phyloP scores from a whole-genome alignment of 768 basidiomycete genomes.

The Pulveroboletus sp. region DNA sequence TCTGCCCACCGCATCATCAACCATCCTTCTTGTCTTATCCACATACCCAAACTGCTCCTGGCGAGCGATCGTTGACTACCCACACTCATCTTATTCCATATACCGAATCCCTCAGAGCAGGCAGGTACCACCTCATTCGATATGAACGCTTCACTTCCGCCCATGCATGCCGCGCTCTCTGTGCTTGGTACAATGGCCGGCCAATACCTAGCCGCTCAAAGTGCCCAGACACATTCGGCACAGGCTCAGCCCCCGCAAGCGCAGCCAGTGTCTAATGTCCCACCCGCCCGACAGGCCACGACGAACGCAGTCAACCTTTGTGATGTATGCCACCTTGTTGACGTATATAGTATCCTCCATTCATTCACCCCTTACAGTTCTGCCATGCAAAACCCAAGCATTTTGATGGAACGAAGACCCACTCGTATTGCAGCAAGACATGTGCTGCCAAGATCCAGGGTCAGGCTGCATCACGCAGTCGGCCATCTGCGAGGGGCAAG shows the following conservation, averaged over 20 bases:
- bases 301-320: slow-evolving; percentile 38
- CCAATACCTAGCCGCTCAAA: slow-evolving; percentile 32
- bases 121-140: slow-evolving; percentile 10
- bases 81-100: slow-evolving; percentile 5
- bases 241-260: slow-evolving; percentile 22
- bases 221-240: slow-evolving; percentile 25
- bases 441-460: slow-evolving; percentile 48
- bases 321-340: slow-evolving; percentile 37
- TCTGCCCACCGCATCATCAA: slow-evolving; percentile 10
- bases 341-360: slow-evolving; percentile 2
- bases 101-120: slow-evolving; percentile 7
- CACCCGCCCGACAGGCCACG: slow-evolving; percentile 17
- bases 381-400: slow-evolving; percentile 55
- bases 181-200: slow-evolving; percentile 34
- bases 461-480: slow-evolving; percentile 21
- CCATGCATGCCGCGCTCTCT: slow-evolving; percentile 35
- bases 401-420: slow-evolving; percentile 50
- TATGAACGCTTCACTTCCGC: slow-evolving; percentile 29
- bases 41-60: slow-evolving; percentile 25
- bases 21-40: slow-evolving; percentile 45
- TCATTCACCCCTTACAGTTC: slow-evolving; percentile 32
- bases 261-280: slow-evolving; percentile 16
- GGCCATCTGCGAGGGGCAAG: slow-evolving; percentile 27
- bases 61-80: slow-evolving; percentile 21
- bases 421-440: slow-evolving; percentile 55